phyloP scores from a whole-genome alignment of 1,284 basidiomycete genomes.

The Earliella scabrosa region DNA sequence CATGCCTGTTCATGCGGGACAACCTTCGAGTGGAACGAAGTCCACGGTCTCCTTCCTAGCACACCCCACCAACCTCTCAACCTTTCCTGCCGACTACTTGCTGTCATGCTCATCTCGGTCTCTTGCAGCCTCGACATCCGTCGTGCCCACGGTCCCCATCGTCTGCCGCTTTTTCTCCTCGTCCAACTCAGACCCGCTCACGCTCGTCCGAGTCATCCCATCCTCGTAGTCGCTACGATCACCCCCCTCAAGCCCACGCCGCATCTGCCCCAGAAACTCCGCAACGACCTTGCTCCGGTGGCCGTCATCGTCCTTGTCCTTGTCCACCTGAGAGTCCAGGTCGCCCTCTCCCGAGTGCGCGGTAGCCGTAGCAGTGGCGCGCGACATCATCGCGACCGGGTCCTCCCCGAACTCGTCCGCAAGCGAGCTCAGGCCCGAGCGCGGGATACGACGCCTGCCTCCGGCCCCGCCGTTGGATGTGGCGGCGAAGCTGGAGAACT shows the following conservation, averaged over 20 bases:
- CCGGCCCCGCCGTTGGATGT: neutral
- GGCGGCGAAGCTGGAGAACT: neutral
- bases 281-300: neutral
- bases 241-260: neutral
- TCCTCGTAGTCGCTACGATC: neutral
- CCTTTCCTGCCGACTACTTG: no score
- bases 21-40: no score
- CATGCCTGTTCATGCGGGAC: no score
- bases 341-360: neutral
- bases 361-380: neutral
- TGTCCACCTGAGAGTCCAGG: no score
- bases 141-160: neutral
- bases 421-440: neutral
- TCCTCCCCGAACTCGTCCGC: constrained; percentile 23
- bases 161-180: neutral
- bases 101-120: no score
- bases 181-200: neutral
- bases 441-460: neutral
- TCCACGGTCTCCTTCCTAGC: no score
- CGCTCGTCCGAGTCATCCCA: neutral
- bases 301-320: neutral
- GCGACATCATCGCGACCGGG: constrained; percentile 4
- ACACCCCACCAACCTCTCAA: no score
- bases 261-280: neutral
- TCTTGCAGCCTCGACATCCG: neutral